Evolutionary conservation across 176 grass and related monocot genomes (phyloP).

Genomic region (Triticum monococcum): DNA sequence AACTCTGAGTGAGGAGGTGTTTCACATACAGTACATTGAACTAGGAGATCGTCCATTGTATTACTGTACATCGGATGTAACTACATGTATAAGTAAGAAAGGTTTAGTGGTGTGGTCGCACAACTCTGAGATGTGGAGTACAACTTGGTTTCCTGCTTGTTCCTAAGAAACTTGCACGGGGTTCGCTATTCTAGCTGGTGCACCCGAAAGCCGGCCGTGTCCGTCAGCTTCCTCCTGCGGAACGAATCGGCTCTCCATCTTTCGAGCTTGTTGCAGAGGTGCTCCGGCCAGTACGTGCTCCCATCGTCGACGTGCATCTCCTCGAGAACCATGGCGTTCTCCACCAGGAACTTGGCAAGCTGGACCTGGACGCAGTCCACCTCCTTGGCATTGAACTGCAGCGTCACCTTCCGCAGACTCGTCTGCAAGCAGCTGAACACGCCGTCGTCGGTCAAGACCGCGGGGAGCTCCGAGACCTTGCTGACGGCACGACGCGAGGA

Average conservation of each 20-base stretch:
- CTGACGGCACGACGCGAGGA: background rate
- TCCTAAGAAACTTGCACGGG: background rate
- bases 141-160: background rate
- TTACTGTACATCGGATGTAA: too few species aligned
- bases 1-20: background rate
- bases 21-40: background rate
- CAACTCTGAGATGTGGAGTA: too few species aligned
- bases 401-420: background rate
- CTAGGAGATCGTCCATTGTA: background rate
- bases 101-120: too few species aligned
- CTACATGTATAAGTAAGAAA: too few species aligned
- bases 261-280: background rate
- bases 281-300: background rate
- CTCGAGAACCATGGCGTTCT: background rate
- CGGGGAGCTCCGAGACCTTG: background rate
- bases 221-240: background rate
- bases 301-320: background rate
- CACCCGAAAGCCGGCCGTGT: background rate
- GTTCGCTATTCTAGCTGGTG: background rate
- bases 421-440: background rate
- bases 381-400: background rate
- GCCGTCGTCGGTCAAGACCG: background rate
- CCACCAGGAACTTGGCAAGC: background rate
- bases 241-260: background rate
- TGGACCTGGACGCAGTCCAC: background rate